Evolutionary conservation across 495 filamentous ascomycete genomes (phyloP), one percentile per base, ranked within the genome.

Genomic region (Penicillium antarcticum): DNA sequence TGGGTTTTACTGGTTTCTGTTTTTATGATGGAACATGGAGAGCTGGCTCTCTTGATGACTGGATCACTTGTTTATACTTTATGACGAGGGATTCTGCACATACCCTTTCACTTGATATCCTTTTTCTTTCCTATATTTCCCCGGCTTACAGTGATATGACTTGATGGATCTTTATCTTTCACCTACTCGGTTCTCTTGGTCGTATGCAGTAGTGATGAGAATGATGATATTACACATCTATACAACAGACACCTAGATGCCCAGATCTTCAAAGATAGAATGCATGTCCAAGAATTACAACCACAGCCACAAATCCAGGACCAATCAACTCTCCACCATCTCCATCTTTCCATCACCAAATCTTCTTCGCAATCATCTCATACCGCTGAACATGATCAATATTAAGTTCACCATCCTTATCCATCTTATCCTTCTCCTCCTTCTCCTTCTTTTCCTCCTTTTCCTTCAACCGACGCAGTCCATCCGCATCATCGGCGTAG

Each of bases 281-380:
- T 10, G 26, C 8, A 29, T 9, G 8, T 29, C 26, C 26, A 29
- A 29, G 5, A 8, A 29, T 0, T 4, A 29, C 26, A 7, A 29
- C 0, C 26, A 23, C 21, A 23, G 5, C 21, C 21, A 23, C 26
- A 29, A 7, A 1, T 29, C 26, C 26, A 10, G 26, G 8, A 4
- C 5, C 26, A 1, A 29, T 10, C 24, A 36, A 36, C n/a, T n/a
- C n/a, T n/a, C n/a, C n/a, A n/a, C n/a, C n/a, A n/a, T n/a, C n/a
- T 23, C n/a, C 37, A 19, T 13, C 16, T 29, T 1, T 0, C 23
- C 29, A 40, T 73, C 55, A 95, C 90, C 91, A 96, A 63, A 96
- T 96, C 69, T 92, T 77, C 76, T 96, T 96, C 5, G 88, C 91
- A 60, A 87, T 83, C 94, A 97, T 96, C 58, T 85, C 87, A 76